These are phyloP conservation scores for Solanum sparsipilum DNA, from an alignment of 257 asterid genomes.

Conservation along the genomic window DNA sequence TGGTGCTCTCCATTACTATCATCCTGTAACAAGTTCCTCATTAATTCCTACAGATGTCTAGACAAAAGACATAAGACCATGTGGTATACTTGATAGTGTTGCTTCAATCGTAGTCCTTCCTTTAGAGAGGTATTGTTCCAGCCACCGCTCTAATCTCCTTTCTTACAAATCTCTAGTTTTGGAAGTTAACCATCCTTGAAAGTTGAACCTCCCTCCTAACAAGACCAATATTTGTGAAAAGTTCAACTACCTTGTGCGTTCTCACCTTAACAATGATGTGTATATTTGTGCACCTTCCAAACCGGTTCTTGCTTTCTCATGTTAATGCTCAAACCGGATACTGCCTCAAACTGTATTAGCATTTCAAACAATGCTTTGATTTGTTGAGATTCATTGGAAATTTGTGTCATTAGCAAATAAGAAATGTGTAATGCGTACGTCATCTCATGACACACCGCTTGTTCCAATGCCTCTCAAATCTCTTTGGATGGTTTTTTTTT, in stretches of 20 bases:
- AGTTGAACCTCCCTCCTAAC: neutral
- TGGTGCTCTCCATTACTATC: neutral
- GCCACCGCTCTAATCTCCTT: neutral
- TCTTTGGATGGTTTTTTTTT: neutral
- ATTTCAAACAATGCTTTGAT: neutral
- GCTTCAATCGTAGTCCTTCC: neutral
- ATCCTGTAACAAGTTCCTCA: neutral
- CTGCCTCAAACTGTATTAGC: neutral
- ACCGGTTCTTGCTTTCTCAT: neutral
- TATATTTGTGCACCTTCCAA: neutral
- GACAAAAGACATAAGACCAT: neutral
- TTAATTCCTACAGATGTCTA: neutral
- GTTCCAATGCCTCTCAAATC: neutral
- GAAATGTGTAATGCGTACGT: neutral
- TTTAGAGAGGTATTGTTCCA: neutral
- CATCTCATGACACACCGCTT: neutral
- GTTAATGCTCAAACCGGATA: neutral
- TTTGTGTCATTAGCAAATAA: neutral
- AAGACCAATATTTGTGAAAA: neutral
- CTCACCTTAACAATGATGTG: neutral
- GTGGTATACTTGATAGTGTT: neutral
- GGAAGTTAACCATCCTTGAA: neutral
- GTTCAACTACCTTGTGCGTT: neutral
- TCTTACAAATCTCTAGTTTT: neutral
- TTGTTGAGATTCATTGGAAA: neutral